Percentiles rank a stretch among this genome's conserved stretches.
Evolutionary conservation across 1,139 yeast genomes (phyloP).

Genomic region (Oligophagozyma castellii): DNA sequence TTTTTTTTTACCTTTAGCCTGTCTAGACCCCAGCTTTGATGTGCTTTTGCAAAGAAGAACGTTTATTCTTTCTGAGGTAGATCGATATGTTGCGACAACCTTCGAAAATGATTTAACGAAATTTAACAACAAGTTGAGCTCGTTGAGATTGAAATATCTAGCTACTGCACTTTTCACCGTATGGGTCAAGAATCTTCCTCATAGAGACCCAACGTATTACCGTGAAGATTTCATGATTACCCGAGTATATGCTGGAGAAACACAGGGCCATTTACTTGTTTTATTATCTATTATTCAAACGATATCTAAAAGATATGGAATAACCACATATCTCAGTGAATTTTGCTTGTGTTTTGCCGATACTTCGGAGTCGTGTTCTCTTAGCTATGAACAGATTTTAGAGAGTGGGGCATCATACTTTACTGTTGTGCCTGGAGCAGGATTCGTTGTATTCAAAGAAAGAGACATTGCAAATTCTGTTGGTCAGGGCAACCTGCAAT

Average conservation of each 20-base stretch:
- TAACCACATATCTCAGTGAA: conserved; percentile 11
- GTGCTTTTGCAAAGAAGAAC: conserved; percentile 9
- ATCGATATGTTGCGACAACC: background rate
- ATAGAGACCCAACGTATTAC: conserved; percentile 3
- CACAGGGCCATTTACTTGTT: conserved; percentile 13
- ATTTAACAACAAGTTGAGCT: background rate
- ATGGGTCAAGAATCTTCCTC: background rate
- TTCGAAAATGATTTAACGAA: background rate
- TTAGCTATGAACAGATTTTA: no score
- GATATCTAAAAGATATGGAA: conserved; percentile 8
- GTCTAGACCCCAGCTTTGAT: conserved; percentile 17
- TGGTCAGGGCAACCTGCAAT: no score
- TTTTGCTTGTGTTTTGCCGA: no score
- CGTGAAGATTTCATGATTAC: conserved; percentile 16
- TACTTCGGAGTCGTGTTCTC: no score
- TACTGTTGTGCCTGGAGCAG: no score
- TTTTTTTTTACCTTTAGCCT: conserved; percentile 12
- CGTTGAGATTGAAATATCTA: conserved; percentile 1
- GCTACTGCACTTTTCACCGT: background rate
- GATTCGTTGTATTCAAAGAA: no score
- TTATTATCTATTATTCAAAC: conserved; percentile 16
- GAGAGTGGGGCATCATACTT: no score
- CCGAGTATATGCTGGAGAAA: conserved; percentile 19
- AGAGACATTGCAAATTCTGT: no score
- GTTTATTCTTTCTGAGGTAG: conserved; percentile 3